Evolutionary conservation across 2,329 filamentous ascomycete genomes (phyloP), one percentile per base, ranked within the genome.

Genomic region (Hymenoscyphus repandus): DNA sequence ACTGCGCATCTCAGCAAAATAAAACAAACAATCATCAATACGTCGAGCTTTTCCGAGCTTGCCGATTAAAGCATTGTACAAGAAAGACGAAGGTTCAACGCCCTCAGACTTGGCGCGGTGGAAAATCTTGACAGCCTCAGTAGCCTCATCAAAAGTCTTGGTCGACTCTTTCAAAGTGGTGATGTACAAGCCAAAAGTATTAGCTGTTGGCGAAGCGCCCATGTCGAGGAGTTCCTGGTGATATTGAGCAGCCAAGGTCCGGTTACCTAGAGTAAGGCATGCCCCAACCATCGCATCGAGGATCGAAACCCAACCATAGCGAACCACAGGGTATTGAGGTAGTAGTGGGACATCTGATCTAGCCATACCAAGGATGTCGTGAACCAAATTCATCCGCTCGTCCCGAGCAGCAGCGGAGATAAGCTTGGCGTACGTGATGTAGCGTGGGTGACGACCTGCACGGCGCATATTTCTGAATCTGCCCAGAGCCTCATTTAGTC

Each of bases 141-240:
- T 90, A 10, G 93, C 93, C 69, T 99, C 93, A 64, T 99, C 93
- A 59, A 96, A 97, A 0, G 91, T 97, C 80, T 95, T 96, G 58
- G 90, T 90, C 1, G 90, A 95, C 66, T 96, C 92, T 74, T 97
- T 96, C 55, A 99, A 77, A 1, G 92, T 97, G n/a, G 95, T 97
- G 71, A 99, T 99, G 77, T 97, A 99, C 15, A 99, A 80, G 53
- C 93, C 93, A 62, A 95, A 99, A 0, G 93, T 99, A 75, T 99
- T 99, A 39, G 93, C 93, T 2, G 92, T 95, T 13, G 93, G 93
- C 9, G 91, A 86, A 53, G 88, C 84, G 43, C 92, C 92, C 76
- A 97, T 93, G 54, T 90, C 85, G 44, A 95, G 77, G 59, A 99
- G 78, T 68, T 99, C 90, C 69, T 93, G 86, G 67, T 97, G 93